These are phyloP conservation scores for Cylindrotheca closterium DNA, from an alignment of 108 stramenopile species.

Conservation along the genomic window DNA sequence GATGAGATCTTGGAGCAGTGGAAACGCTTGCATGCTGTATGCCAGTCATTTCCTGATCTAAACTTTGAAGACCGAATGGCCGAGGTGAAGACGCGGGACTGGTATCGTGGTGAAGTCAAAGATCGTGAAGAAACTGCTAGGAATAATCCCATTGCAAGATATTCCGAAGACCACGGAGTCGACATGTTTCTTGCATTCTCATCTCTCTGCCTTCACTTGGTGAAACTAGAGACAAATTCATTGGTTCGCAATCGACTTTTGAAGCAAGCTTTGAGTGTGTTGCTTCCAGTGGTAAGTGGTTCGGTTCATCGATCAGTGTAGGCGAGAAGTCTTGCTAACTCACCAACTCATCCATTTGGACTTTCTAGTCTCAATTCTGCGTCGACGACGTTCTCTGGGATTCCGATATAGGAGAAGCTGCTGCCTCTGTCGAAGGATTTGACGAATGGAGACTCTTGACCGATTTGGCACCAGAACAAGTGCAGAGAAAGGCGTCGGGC, in stretches of 20 bases:
- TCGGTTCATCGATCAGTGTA: neutral
- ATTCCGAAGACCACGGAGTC: constrained; percentile 63
- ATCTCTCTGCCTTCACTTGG: constrained; percentile 44
- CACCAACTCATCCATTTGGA: constrained; percentile 4
- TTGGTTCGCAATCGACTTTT: constrained; percentile 29
- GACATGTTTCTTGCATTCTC: constrained; percentile 58
- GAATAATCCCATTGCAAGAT: constrained; percentile 35
- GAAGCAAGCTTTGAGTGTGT: constrained; percentile 50
- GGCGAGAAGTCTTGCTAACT: too few species aligned
- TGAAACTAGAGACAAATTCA: constrained; percentile 29
- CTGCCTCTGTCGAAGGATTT: constrained; percentile 22
- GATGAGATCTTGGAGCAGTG: constrained; percentile 49
- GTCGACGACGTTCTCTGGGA: constrained; percentile 62
- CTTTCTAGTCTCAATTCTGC: constrained; percentile 48
- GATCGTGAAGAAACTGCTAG: constrained; percentile 30
- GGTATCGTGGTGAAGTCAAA: constrained; percentile 48
- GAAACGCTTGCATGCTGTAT: constrained; percentile 34
- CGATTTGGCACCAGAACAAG: constrained; percentile 1
- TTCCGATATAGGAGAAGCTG: constrained; percentile 54
- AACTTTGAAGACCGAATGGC: constrained; percentile 35
- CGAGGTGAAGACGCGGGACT: constrained; percentile 34
- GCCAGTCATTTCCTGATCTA: constrained; percentile 45
- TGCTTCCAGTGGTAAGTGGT: constrained; percentile 73
- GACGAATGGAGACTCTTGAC: constrained; percentile 30
- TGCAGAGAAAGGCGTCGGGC: neutral